Base-by-base conservation (phyloP, 306 rosid species). In the Vicia faba region DNA sequence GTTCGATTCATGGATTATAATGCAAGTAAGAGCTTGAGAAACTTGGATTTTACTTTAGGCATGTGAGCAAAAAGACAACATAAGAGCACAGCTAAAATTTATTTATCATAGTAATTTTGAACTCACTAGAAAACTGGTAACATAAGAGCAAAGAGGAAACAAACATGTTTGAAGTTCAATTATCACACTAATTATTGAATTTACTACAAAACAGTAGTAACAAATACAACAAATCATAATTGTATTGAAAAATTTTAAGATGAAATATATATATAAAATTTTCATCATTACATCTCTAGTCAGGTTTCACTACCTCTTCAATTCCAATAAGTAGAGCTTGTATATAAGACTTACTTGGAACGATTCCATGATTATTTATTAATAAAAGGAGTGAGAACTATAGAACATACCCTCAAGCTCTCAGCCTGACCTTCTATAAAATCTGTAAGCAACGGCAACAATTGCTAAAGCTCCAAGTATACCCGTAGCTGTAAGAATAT, bases 381-480 rank as follows among this genome's bases (percentile, higher is more conserved):
- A 61, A 78, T 53, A 9, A 33, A 60, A 38, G 31, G 11, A 9
- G 45, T 59, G 38, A 9, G 26, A 38, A 59, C 43, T 35, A 35
- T 16, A 50, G 73, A 70, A 46, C 9, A 2, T 33, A 33, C 35
- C 68, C 53, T 70, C 60, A 56, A 14, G 68, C 59, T 51, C 72
- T 84, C 65, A 87, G 36, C 83, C 83, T 14, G 96, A 81, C 79
- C 89, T 87, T 76, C 85, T 81, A 51, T 83, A 81, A 64, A 84
- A 66, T 69, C 79, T 84, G 73, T 78, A 92, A 71, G 88, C 96
- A 70, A 86, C 89, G 7, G 81, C 82, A 13, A 85, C 82, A 7
- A 86, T 80, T 66, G 87, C 88, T 58, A 80, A 75, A 43, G 88
- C 89, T 77, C 98, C 93, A 71, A 89, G 25, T 36, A 84, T 80